Base-by-base conservation (phyloP, 2,329 filamentous ascomycete species). In the Graphilbum fragrans region DNA sequence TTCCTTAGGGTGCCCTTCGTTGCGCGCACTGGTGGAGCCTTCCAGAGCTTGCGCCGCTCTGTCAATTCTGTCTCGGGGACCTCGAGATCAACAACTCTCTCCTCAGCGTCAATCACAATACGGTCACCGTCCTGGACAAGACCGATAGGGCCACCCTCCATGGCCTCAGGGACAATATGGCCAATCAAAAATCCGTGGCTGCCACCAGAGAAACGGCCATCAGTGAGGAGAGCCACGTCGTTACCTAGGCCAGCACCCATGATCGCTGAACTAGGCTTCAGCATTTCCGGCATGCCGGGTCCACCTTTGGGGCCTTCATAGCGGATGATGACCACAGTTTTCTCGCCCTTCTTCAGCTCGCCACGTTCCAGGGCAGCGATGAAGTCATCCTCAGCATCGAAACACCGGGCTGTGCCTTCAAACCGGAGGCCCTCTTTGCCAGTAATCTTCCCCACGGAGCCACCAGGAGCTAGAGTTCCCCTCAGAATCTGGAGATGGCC, bases 251-350 rank as follows among this genome's bases (percentile, higher is more conserved):
- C 83, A 6, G 86, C 86, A 41, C 88, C 88, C 86, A 94, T 94
- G 55, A 95, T 83, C 38, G 87, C 86, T 0, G 85, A 87, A 41
- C 77, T 84, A n/a, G 88, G 86, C 68, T 94, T 94, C 47, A 95
- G 69, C 70, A 94, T 90, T 65, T 95, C 88, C 25, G 87, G 88
- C 82, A 95, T 95, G 44, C 88, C 88, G 1, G 88, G 88, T 0
- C 88, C 88, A 50, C 88, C 88, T 65, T 90, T 93, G 46, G 88
- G 88, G 1, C 88, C 88, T 58, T 94, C 88, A 59, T 94, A 94
- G 39, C 88, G 83, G 53, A 95, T 90, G 42, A 94, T 79, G 40
- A 94, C 75, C 23, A 94, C 88, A 1, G 90, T 80, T 62, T 94
- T 92, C 62, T 94, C 84, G 49, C 80, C 82, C 58, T 82, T 80